phyloP scores from a whole-genome alignment of 208 protist species.

The Leishmania amazonensis region DNA sequence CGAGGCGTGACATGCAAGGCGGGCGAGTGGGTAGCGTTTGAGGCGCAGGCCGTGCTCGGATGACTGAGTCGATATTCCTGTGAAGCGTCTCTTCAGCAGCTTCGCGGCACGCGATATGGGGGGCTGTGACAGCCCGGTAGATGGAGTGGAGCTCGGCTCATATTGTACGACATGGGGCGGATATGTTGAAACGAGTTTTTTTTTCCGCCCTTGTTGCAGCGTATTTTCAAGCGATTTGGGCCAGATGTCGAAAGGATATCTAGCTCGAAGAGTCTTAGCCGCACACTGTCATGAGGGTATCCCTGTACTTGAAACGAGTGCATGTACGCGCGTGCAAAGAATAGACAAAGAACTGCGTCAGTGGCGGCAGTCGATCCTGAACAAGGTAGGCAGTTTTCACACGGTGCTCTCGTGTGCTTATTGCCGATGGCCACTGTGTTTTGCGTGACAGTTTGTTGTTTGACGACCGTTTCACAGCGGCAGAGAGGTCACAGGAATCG shows the following conservation, averaged over 20 bases:
- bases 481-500: background rate
- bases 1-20: background rate
- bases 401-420: background rate
- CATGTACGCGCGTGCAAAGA: background rate
- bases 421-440: background rate
- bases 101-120: background rate
- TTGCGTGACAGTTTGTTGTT: background rate
- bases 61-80: background rate
- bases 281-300: background rate
- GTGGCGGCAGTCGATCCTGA: background rate
- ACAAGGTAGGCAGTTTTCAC: background rate
- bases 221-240: background rate
- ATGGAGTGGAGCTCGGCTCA: too few relatives aligned
- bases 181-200: too few relatives aligned
- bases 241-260: background rate
- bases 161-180: too few relatives aligned
- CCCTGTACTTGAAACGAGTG: background rate
- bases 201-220: background rate
- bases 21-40: background rate
- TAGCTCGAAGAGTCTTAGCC: background rate
- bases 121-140: background rate
- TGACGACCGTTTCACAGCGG: background rate
- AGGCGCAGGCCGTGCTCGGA: background rate
- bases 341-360: background rate
- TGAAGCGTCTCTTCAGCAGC: background rate